These are phyloP conservation scores for Neoarthrinium moseri DNA, from an alignment of 2,329 filamentous ascomycete genomes.

Conservation along the genomic window DNA sequence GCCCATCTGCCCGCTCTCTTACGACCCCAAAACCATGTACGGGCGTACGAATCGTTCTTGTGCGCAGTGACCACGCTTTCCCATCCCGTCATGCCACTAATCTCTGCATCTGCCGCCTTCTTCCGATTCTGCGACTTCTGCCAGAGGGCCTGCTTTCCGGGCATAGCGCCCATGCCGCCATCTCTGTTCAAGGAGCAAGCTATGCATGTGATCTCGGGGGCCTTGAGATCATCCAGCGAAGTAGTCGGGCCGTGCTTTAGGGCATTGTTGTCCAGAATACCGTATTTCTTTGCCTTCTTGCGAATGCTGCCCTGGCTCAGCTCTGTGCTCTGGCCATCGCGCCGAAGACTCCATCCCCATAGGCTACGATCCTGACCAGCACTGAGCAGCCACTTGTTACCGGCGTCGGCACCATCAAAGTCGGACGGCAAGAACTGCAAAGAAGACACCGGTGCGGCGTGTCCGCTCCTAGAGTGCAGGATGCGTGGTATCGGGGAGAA, in stretches of 20 bases:
- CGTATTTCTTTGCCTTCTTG: conserved; percentile 85
- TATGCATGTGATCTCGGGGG: conserved; percentile 87
- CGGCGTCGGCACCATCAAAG: conserved; percentile 83
- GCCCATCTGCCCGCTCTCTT: conserved; percentile 93
- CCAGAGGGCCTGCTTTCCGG: conserved; percentile 79
- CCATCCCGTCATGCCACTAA: conserved; percentile 84
- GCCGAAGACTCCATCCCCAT: conserved; percentile 94
- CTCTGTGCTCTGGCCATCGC: conserved; percentile 91
- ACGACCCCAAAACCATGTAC: conserved; percentile 98
- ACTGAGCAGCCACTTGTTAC: conserved; percentile 92
- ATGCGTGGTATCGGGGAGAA: conserved; percentile 85
- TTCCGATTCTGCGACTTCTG: conserved; percentile 69
- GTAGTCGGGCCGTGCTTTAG: conserved; percentile 60
- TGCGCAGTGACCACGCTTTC: conserved; percentile 96
- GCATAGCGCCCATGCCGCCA: conserved; percentile 84
- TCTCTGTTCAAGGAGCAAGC: conserved; percentile 92
- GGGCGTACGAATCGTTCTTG: conserved; percentile 76
- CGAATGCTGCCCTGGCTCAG: conserved; percentile 87
- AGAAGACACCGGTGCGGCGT: conserved; percentile 80
- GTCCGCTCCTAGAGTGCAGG: conserved; percentile 82
- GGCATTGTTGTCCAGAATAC: conserved; percentile 61
- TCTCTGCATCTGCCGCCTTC: conserved; percentile 65
- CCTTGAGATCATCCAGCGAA: conserved; percentile 75
- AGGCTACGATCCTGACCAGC: conserved; percentile 86
- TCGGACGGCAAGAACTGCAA: conserved; percentile 84